These are phyloP conservation scores for Rhodomyrtus tomentosa DNA, from an alignment of 345 rosid species.

Conservation along the genomic window DNA sequence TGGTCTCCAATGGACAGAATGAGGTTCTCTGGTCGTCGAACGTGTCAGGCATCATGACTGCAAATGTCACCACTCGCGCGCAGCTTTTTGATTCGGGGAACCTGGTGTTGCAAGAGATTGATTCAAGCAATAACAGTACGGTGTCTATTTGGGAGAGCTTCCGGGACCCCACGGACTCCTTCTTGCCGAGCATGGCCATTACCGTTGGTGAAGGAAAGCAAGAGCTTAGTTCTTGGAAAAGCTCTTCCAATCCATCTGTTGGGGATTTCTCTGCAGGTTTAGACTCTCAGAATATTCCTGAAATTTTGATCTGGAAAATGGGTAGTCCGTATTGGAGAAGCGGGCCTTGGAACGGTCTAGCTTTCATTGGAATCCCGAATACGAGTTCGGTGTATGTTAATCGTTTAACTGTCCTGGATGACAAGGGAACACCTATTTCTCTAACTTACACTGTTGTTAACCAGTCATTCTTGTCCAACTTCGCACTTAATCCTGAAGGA, in stretches of 20 bases:
- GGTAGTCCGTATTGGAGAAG: neutral
- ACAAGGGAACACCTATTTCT: neutral
- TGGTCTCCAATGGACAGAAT: neutral
- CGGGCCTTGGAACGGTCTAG: neutral
- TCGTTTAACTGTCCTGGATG: neutral
- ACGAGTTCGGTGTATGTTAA: neutral
- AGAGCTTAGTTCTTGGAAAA: neutral
- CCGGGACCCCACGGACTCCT: slow-evolving; percentile 16
- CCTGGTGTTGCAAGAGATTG: slow-evolving; percentile 19
- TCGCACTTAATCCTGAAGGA: neutral
- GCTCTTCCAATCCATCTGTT: neutral
- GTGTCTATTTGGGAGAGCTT: slow-evolving; percentile 49
- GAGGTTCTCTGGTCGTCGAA: slow-evolving; percentile 42
- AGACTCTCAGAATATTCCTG: neutral
- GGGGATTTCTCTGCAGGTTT: neutral
- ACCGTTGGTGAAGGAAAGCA: neutral
- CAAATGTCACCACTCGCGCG: slow-evolving; percentile 2
- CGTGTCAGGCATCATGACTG: neutral
- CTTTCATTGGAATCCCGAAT: neutral
- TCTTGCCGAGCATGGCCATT: slow-evolving; percentile 22
- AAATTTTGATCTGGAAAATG: neutral
- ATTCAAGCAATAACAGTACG: neutral
- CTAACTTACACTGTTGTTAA: neutral
- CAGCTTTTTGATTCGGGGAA: slow-evolving; percentile 40
- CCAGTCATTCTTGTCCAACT: neutral